Evolutionary conservation across 768 basidiomycete species (phyloP).

Genomic region (Clavaria fumosa): DNA sequence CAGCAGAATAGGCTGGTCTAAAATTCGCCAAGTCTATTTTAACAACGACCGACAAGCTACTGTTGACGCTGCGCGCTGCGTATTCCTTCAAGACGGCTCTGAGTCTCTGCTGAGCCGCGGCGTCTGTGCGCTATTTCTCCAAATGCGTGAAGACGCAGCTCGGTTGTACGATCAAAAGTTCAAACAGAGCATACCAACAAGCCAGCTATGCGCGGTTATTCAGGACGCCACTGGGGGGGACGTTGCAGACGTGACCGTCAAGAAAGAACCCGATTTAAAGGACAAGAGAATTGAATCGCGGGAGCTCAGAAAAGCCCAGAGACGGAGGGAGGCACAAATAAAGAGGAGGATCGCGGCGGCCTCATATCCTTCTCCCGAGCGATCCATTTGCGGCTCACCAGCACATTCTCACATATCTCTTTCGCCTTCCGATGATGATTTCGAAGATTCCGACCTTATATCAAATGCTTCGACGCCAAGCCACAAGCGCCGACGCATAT

Average conservation of each 20-base stretch:
- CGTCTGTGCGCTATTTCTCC: slow-evolving; percentile 12
- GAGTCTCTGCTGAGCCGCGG: slow-evolving; percentile 11
- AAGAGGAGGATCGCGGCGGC: too few species aligned
- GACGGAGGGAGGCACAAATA: too few species aligned
- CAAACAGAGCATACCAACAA: slow-evolving; percentile 16
- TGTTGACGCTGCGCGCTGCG: slow-evolving; percentile 23
- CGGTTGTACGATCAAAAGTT: slow-evolving; percentile 17
- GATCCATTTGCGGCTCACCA: neutral
- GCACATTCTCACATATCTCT: too few species aligned
- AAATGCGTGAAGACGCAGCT: slow-evolving; percentile 16
- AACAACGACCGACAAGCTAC: slow-evolving; percentile 20
- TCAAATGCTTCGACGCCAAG: too few species aligned
- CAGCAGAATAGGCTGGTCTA: slow-evolving; percentile 39
- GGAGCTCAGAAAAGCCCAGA: neutral
- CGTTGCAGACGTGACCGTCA: slow-evolving; percentile 10
- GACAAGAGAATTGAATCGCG: slow-evolving; percentile 1
- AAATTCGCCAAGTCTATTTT: slow-evolving; percentile 21
- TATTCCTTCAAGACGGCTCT: slow-evolving; percentile 15
- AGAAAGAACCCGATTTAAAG: slow-evolving; percentile 5
- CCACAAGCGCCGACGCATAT: too few species aligned
- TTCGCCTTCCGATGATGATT: too few species aligned
- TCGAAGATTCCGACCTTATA: too few species aligned
- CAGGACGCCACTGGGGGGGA: slow-evolving; percentile 16
- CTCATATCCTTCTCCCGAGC: neutral
- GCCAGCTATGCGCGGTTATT: slow-evolving; percentile 17